These are phyloP conservation scores for Microsporum ferrugineum DNA, from an alignment of 2,329 filamentous ascomycete species.

Conservation along the genomic window DNA sequence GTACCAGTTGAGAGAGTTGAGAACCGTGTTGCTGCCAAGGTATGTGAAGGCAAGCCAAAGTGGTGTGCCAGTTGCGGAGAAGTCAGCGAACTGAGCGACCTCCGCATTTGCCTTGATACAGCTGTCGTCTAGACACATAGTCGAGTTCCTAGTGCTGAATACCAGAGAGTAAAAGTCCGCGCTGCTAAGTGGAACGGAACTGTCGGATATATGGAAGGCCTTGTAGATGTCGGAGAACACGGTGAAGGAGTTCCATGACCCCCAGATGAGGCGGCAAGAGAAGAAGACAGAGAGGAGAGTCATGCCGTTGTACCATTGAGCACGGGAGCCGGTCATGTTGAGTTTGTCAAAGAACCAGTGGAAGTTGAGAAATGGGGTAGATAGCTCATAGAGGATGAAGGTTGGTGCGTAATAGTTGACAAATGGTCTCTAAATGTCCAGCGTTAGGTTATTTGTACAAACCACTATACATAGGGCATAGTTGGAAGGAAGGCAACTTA, in stretches of 20 bases:
- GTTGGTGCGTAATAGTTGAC: conserved; percentile 53
- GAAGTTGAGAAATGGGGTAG: conserved; percentile 54
- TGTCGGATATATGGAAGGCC: conserved; percentile 37
- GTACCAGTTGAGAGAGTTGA: conserved; percentile 53
- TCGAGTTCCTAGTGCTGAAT: conserved; percentile 26
- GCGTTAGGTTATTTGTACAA: neutral
- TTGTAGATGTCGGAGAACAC: conserved; percentile 51
- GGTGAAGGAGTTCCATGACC: conserved; percentile 46
- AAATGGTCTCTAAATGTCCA: conserved; percentile 45
- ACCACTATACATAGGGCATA: neutral
- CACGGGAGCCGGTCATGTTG: conserved; percentile 49
- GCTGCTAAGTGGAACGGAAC: conserved; percentile 21
- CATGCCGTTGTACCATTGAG: conserved; percentile 55
- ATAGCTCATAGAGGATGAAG: conserved; percentile 59
- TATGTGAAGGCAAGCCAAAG: conserved; percentile 50
- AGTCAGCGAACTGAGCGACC: conserved; percentile 39
- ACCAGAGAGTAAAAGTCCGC: conserved; percentile 23
- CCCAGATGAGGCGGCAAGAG: conserved; percentile 51
- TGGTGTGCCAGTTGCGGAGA: conserved; percentile 35
- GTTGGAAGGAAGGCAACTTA: conserved; percentile 33
- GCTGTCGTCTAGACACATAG: conserved; percentile 28
- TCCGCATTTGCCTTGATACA: conserved; percentile 35
- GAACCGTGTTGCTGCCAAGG: conserved; percentile 46
- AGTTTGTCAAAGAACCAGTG: conserved; percentile 62
- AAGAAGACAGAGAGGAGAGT: conserved; percentile 49